A percentile compares a stretch with the other conserved stretches of the same genome.
These are phyloP conservation scores for Colletotrichum liaoningense DNA, from an alignment of 2,329 filamentous ascomycete genomes.

Conservation along the genomic window DNA sequence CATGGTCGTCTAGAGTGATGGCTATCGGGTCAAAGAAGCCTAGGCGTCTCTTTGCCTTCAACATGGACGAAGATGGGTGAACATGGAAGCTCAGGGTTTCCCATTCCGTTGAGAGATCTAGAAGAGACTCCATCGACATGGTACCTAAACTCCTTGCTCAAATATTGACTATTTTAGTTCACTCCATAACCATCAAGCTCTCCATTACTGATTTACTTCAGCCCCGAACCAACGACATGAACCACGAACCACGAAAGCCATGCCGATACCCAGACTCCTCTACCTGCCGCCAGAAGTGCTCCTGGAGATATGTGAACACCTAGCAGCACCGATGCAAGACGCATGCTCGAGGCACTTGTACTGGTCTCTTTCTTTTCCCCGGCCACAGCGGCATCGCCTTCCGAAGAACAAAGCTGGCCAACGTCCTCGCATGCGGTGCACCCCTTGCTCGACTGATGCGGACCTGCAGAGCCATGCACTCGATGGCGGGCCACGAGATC, in stretches of 20 bases:
- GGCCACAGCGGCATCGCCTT: not conserved
- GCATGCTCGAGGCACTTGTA: no score
- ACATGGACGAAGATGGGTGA: not conserved
- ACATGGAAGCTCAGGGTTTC: not conserved
- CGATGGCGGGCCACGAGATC: slow-evolving; percentile 13
- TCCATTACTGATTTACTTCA: not conserved
- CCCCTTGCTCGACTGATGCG: slow-evolving; percentile 12
- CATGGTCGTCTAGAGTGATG: not conserved
- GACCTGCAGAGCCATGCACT: slow-evolving; percentile 13
- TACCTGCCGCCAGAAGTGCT: slow-evolving; percentile 1
- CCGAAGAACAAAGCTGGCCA: not conserved
- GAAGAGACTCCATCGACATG: not conserved
- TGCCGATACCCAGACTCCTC: not conserved
- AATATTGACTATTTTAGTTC: not conserved
- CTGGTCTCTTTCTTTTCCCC: not conserved
- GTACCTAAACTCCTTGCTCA: not conserved
- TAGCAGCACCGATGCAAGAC: not conserved
- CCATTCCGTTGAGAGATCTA: no score
- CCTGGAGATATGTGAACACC: slow-evolving; percentile 1
- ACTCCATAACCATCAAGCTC: not conserved
- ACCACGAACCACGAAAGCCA: not conserved
- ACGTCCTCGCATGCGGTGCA: not conserved
- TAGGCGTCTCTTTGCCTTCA: not conserved
- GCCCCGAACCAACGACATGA: not conserved
- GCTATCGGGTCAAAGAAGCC: not conserved